Evolutionary conservation across 2,329 filamentous ascomycete species (phyloP).

Genomic region (Apiospora kogelbergensis): DNA sequence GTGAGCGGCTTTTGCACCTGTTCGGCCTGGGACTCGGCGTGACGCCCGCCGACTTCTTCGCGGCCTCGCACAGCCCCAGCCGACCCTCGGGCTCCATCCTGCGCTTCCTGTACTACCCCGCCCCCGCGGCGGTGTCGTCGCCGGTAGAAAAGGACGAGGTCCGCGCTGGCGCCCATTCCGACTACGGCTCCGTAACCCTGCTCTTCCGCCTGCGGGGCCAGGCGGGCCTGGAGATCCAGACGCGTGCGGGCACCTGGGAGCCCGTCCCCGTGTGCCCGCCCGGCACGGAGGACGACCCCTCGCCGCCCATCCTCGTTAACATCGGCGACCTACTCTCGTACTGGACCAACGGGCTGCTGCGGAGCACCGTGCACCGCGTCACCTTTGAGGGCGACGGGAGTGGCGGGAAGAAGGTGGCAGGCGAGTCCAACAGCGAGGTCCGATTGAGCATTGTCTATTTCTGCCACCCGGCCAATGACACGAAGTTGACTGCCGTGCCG

Average conservation of each 20-base stretch:
- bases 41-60: constrained; percentile 53
- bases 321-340: constrained; percentile 71
- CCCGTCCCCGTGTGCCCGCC: constrained; percentile 67
- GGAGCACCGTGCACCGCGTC: constrained; percentile 86
- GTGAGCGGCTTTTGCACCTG: constrained; percentile 69
- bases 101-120: constrained; percentile 73
- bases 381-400: constrained; percentile 56
- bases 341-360: constrained; percentile 87
- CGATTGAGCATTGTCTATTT: constrained; percentile 70
- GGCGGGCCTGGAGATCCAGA: constrained; percentile 81
- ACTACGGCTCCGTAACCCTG: constrained; percentile 73
- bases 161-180: constrained; percentile 87
- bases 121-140: constrained; percentile 42
- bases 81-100: constrained; percentile 59
- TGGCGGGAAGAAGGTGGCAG: constrained; percentile 26
- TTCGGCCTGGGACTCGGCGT: constrained; percentile 77
- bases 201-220: constrained; percentile 86
- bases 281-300: constrained; percentile 56
- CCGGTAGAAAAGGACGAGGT: constrained; percentile 56
- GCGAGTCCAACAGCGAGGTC: constrained; percentile 49
- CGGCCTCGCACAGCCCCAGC: constrained; percentile 45
- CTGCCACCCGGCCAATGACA: constrained; percentile 60
- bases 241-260: constrained; percentile 54
- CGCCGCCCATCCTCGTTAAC: constrained; percentile 79
- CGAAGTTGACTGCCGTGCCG: constrained; percentile 57